These are phyloP conservation scores for Bimuria novae-zelandiae DNA, from an alignment of 2,329 filamentous ascomycete species.

Conservation along the genomic window DNA sequence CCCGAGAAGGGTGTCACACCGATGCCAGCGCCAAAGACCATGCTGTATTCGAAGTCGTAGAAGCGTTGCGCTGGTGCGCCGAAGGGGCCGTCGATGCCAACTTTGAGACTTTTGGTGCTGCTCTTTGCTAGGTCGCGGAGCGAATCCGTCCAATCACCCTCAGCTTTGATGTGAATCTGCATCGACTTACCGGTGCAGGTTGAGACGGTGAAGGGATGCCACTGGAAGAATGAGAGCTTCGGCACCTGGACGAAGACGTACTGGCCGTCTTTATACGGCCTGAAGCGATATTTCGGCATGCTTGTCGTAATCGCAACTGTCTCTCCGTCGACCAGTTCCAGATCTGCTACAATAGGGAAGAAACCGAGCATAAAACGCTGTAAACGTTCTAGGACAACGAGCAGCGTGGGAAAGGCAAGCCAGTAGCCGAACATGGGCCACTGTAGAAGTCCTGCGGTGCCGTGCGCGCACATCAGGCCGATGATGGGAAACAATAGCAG, in stretches of 20 bases:
- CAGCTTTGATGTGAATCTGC: conserved; percentile 63
- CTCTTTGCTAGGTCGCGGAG: conserved; percentile 52
- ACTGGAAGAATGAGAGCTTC: conserved; percentile 58
- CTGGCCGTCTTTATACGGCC: conserved; percentile 62
- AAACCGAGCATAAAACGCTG: conserved; percentile 56
- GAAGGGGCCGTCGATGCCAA: conserved; percentile 62
- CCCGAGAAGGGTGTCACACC: conserved; percentile 64
- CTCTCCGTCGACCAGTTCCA: conserved; percentile 58
- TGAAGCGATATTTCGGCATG: conserved; percentile 55
- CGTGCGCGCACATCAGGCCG: conserved; percentile 60
- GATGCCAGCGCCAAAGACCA: conserved; percentile 62
- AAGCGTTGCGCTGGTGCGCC: conserved; percentile 63
- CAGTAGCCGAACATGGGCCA: conserved; percentile 63
- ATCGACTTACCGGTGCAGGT: conserved; percentile 58
- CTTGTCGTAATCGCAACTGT: conserved; percentile 57
- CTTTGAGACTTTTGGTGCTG: conserved; percentile 45
- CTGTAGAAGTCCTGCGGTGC: conserved; percentile 56
- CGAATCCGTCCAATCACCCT: conserved; percentile 60
- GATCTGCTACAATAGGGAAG: conserved; percentile 53
- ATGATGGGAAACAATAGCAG: conserved; percentile 64
- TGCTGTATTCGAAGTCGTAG: conserved; percentile 61
- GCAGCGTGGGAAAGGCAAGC: conserved; percentile 58
- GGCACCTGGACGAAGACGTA: conserved; percentile 63
- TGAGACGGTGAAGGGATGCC: conserved; percentile 65
- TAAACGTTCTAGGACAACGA: conserved; percentile 56